phyloP scores from a whole-genome alignment of 177 flowering plant genomes.

The Vitis hybrid region DNA sequence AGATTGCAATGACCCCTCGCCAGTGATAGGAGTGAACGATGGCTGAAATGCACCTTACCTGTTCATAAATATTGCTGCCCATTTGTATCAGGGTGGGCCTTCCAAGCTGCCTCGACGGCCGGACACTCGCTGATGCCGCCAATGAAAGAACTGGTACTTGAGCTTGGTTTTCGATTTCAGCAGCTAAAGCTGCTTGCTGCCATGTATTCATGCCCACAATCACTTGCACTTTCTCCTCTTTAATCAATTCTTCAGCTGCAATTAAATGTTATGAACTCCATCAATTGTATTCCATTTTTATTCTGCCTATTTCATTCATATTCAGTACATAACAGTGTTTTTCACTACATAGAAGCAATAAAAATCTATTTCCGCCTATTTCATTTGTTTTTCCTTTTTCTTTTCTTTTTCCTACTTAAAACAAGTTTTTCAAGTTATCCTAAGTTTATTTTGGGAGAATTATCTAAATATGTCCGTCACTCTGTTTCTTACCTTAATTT shows the following conservation, averaged over 20 bases:
- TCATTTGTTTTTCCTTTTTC: too few species aligned
- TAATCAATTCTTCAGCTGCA: not conserved
- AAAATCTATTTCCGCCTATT: too few species aligned
- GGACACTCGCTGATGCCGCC: not conserved
- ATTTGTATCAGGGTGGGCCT: not conserved
- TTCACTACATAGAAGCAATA: too few species aligned
- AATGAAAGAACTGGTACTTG: not conserved
- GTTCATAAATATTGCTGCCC: not conserved
- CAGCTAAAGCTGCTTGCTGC: not conserved
- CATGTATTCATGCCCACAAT: not conserved
- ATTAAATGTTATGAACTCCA: not conserved
- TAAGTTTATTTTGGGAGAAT: too few species aligned
- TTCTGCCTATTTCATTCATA: too few species aligned
- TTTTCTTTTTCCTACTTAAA: too few species aligned
- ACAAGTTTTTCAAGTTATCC: too few species aligned
- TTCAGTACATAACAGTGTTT: too few species aligned
- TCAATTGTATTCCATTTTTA: too few species aligned
- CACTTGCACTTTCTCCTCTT: not conserved
- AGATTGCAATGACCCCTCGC: not conserved
- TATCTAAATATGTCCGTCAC: too few species aligned
- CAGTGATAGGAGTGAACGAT: not conserved
- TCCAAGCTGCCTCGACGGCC: not conserved
- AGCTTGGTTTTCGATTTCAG: not conserved
- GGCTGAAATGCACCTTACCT: not conserved
- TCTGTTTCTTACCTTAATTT: too few species aligned